Percentiles rank a stretch among this genome's conserved stretches.
Evolutionary conservation across 1,139 yeast species (phyloP).

Genomic region (Lodderomyces metapsilosis): DNA sequence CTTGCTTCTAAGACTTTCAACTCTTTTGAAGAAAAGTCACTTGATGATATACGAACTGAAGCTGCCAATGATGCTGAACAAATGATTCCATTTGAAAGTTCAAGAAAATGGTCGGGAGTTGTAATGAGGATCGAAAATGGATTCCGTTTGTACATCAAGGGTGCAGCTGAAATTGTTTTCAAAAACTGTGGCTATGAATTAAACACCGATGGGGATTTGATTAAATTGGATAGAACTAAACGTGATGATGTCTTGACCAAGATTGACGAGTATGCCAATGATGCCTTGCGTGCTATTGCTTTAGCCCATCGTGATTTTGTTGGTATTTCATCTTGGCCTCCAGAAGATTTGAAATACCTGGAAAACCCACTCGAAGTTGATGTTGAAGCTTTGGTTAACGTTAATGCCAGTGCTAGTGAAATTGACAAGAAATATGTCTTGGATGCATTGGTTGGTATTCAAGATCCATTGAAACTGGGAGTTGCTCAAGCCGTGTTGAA

Average conservation of each 20-base stretch:
- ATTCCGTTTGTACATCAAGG: constrained; percentile 73
- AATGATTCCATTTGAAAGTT: constrained; percentile 86
- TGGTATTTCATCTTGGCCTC: constrained; percentile 61
- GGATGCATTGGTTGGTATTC: constrained; percentile 85
- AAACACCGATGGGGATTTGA: constrained; percentile 17
- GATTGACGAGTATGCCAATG: constrained; percentile 66
- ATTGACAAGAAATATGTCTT: constrained; percentile 37
- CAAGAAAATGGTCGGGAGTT: constrained; percentile 90
- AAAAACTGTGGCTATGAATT: constrained; percentile 51
- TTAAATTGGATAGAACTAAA: constrained; percentile 25
- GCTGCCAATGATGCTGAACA: constrained; percentile 52
- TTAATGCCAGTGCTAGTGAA: constrained; percentile 25
- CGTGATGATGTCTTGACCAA: constrained; percentile 39
- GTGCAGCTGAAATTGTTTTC: constrained; percentile 90
- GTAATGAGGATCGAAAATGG: constrained; percentile 52
- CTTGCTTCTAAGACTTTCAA: constrained; percentile 62
- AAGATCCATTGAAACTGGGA: constrained; percentile 90
- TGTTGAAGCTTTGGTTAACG: constrained; percentile 43
- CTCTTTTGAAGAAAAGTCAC: constrained; percentile 34
- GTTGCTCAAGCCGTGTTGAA: constrained; percentile 85
- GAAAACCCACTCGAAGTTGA: constrained; percentile 42
- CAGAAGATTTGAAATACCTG: constrained; percentile 36
- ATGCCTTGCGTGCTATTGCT: constrained; percentile 83
- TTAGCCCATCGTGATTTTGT: constrained; percentile 73
- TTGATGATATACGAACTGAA: constrained; percentile 41